Percentiles rank a stretch among this genome's conserved stretches.
phyloP scores from a whole-genome alignment of 441 rosid species.

The Sinapis alba region DNA sequence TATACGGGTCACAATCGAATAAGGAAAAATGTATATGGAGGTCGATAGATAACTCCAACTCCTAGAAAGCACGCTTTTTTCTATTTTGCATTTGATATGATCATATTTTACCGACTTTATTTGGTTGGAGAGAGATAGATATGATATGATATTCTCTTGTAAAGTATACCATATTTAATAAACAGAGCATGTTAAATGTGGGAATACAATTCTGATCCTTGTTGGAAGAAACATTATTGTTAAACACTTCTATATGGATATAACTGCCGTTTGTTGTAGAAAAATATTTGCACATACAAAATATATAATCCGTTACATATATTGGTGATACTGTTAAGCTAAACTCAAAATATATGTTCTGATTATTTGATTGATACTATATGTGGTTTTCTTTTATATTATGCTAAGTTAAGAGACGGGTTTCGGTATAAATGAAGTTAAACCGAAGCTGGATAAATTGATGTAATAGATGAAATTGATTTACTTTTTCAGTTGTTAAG shows the following conservation, averaged over 20 bases:
- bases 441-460: not conserved
- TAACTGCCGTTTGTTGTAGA: not conserved
- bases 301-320: not conserved
- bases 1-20: slow-evolving; percentile 32
- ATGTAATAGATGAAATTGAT: not conserved
- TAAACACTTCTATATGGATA: not conserved
- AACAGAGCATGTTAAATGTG: slow-evolving; percentile 25
- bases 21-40: slow-evolving; percentile 30
- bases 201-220: slow-evolving; percentile 11
- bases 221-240: not conserved
- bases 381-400: not conserved
- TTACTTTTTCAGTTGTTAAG: not conserved
- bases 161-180: slow-evolving; percentile 24
- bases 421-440: not conserved
- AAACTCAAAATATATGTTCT: not conserved
- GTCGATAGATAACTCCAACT: slow-evolving; percentile 41
- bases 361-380: not conserved
- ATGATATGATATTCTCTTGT: slow-evolving; percentile 6
- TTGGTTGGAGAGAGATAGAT: slow-evolving; percentile 18
- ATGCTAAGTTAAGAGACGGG: not conserved
- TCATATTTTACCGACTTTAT: slow-evolving; percentile 35
- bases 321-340: not conserved
- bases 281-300: not conserved
- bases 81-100: not conserved
- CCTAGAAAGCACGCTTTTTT: slow-evolving; percentile 7